Evolutionary conservation across 331 rosid species (phyloP), one percentile per base, ranked within the genome.

Genomic region (Pyracantha coccinea): DNA sequence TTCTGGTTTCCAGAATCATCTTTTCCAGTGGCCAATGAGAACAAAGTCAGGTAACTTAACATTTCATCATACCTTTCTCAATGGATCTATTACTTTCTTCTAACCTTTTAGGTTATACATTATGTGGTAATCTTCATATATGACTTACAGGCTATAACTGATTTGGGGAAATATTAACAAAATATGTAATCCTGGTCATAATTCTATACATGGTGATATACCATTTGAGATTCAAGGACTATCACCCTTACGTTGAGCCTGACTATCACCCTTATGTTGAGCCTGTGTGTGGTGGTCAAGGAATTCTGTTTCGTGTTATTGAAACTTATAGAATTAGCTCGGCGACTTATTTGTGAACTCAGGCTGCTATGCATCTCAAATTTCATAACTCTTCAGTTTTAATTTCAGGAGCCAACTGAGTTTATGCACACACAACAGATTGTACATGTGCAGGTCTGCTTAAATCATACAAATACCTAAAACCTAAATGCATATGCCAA

Each of bases 11-110:
- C 58, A 71, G 52, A 55, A 20, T 55, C 7, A 71, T 71, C 33
- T 32, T 71, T 71, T 71, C 4, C 28, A 31, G 21, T 27, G 38
- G 32, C 45, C 75, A 71, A 71, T 71, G 65, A 71, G 53, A 54
- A 54, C 14, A 31, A 71, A 71, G 41, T 20, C 60, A n/a, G 31
- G 62, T 69, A 32, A 41, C 41, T 20, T 14, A 72, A 57, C 33
- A 57, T 72, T 63, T 63, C 68, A 63, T 9, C 32, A 6, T 60
- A 27, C 35, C 68, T 8, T 8, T 29, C 23, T 8, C 24, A 63
- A 63, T 19, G 68, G 9, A 63, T 63, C 23, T 29, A 63, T 63
- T 63, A 63, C 68, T 63, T 63, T 63, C 44, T 63, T 35, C n/a
- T 4, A 63, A 63, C 23, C 8, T 63, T 21, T 8, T 19, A 63